Percentiles rank a stretch among this genome's conserved stretches.
phyloP scores from a whole-genome alignment of 371 early-diverging fungal genomes.

The Funneliformis caledonium region DNA sequence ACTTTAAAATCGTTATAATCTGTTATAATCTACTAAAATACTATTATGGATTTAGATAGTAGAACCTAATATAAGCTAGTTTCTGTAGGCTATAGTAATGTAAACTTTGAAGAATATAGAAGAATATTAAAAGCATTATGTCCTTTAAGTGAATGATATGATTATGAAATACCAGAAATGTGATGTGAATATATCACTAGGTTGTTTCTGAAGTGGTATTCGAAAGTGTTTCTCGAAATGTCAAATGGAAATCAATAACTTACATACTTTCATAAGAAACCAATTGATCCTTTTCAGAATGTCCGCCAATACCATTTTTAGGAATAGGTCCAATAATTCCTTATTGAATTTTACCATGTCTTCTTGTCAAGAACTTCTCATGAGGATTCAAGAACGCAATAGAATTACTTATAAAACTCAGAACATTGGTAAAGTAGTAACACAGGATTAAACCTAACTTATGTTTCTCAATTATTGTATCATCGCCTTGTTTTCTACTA shows the following conservation, averaged over 20 bases:
- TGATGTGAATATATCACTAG: background rate
- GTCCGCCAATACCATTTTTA: background rate
- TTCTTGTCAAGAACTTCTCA: slow-evolving; percentile 33
- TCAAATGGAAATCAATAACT: slow-evolving; percentile 31
- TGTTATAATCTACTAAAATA: no score
- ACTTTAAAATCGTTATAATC: no score
- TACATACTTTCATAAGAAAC: slow-evolving; percentile 42
- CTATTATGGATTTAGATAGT: no score
- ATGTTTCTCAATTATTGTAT: slow-evolving; percentile 46
- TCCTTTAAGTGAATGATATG: no score
- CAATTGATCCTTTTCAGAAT: slow-evolving; percentile 38
- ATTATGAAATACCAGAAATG: no score
- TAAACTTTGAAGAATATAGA: no score
- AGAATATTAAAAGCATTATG: no score
- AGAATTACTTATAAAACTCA: slow-evolving; percentile 46
- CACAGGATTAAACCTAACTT: slow-evolving; percentile 49
- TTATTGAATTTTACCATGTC: background rate
- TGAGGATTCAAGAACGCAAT: slow-evolving; percentile 49
- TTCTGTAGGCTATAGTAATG: no score
- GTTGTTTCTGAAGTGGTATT: slow-evolving; percentile 42
- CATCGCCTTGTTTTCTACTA: slow-evolving; percentile 45
- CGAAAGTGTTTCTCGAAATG: slow-evolving; percentile 49
- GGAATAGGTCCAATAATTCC: slow-evolving; percentile 39
- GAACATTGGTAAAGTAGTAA: slow-evolving; percentile 50
- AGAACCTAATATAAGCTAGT: no score